Evolutionary conservation across 1,284 basidiomycete species (phyloP), one percentile per base, ranked within the genome.

Genomic region (Marasmius oreades): DNA sequence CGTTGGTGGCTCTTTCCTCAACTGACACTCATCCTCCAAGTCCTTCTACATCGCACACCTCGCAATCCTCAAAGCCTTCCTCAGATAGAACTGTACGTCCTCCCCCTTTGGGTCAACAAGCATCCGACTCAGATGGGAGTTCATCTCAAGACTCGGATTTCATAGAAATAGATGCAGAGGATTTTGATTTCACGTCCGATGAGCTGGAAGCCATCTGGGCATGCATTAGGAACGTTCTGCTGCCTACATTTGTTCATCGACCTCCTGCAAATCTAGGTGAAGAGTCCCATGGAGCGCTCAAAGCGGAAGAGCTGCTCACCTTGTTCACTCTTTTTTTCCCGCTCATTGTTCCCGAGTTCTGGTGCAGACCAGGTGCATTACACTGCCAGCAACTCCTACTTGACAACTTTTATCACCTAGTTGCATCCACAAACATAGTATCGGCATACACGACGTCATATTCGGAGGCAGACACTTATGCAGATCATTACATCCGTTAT

Each of bases 201-300:
- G 45, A 62, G 24, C 44, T 68, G 2, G 20, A 54, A 5, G 48
- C 56, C 1, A 69, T 72, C 42, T 63, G 55, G 28, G 3, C 44
- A 18, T 69, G 69, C 50, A 66, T 71, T 22, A 3, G 34, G 5
- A 48, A 67, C 57, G 55, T 65, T 22, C 48, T 52, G 10, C 52
- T 72, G 34, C 71, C 72, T 33, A 66, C 63, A 28, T 70, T 66
- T 64, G 62, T 68, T 46, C 47, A 64, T 36, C 60, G 62, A 11
- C 70, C 67, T 47, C 72, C 72, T 54, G 55, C 50, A 20, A 72
- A 74, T 59, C 65, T 74, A 34, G 72, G 72, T 16, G 67, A 73
- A 52, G 48, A 50, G 28, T 63, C 48, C 16, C 71, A 73, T 63
- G 69, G 72, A 33, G 73, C 73, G 55, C 66, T 74, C 26, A 73